Evolutionary conservation across 2,329 filamentous ascomycete genomes (phyloP).

Genomic region (Trematosphaeria pertusa): DNA sequence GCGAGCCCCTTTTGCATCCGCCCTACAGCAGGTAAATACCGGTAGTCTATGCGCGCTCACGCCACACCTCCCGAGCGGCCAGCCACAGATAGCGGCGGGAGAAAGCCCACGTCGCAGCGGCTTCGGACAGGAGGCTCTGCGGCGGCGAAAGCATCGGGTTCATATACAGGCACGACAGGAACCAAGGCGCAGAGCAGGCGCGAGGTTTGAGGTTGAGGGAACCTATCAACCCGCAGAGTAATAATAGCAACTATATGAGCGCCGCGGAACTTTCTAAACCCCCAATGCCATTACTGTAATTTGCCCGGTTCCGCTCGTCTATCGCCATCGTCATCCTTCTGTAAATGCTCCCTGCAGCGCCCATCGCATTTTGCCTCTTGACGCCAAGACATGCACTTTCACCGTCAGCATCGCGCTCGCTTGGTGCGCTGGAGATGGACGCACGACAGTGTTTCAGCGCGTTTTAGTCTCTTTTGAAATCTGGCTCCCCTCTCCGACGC

Average conservation of each 20-base stretch:
- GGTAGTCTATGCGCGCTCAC: too few relatives aligned
- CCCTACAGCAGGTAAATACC: too few relatives aligned
- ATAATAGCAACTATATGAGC: slow-evolving; percentile 17
- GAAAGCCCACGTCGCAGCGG: slow-evolving; percentile 4
- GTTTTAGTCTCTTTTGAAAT: slow-evolving; percentile 7
- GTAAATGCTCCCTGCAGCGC: slow-evolving; percentile 3
- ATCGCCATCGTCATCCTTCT: slow-evolving; percentile 5
- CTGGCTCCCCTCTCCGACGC: slow-evolving; percentile 4
- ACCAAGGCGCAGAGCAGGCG: slow-evolving; percentile 17
- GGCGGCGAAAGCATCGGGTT: slow-evolving; percentile 7
- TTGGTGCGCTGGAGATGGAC: too few relatives aligned
- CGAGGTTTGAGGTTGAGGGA: slow-evolving; percentile 19
- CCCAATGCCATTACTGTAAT: slow-evolving; percentile 8
- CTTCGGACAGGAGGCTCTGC: slow-evolving; percentile 1
- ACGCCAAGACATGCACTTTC: slow-evolving; percentile 25
- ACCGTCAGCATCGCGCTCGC: slow-evolving; percentile 8
- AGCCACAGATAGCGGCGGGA: too few relatives aligned
- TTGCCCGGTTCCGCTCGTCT: slow-evolving; percentile 3
- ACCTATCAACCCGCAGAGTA: slow-evolving; percentile 24
- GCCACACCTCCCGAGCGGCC: too few relatives aligned
- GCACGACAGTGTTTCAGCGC: too few relatives aligned
- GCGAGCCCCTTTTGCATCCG: too few relatives aligned
- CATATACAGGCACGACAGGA: slow-evolving; percentile 26
- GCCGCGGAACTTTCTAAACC: slow-evolving; percentile 24
- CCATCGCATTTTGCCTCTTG: slow-evolving; percentile 2